Percentiles rank a stretch among this genome's conserved stretches.
Evolutionary conservation across 306 rosid genomes (phyloP).

Genomic region (Quercus rubra): DNA sequence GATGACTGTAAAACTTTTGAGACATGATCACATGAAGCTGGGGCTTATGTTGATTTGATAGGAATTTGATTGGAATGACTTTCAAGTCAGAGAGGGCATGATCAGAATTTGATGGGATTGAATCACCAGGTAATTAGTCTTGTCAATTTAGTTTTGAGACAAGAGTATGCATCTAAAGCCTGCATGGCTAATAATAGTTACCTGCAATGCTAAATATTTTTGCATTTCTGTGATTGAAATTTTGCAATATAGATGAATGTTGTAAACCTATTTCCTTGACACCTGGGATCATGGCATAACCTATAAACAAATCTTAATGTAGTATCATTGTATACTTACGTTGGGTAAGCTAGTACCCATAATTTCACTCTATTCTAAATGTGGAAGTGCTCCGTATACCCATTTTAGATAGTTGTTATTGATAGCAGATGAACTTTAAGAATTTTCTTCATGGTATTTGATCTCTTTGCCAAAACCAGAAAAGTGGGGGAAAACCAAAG

Average conservation of each 20-base stretch:
- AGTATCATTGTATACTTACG: no score
- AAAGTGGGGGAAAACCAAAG: no score
- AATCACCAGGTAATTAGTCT: background rate
- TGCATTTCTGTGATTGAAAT: background rate
- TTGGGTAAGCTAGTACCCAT: no score
- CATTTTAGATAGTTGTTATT: no score
- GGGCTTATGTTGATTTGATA: no score
- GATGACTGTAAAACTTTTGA: no score
- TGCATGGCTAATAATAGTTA: background rate
- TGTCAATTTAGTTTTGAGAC: background rate
- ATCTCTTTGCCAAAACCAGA: no score
- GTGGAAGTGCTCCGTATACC: background rate
- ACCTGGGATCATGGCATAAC: no score
- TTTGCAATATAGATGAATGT: no score
- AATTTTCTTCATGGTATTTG: background rate
- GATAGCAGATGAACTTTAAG: background rate
- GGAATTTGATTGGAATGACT: background rate
- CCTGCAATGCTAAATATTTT: background rate
- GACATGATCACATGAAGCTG: background rate
- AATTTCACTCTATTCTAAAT: background rate
- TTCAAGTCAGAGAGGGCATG: background rate
- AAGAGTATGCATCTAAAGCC: background rate
- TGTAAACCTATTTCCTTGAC: no score
- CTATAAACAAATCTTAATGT: no score
- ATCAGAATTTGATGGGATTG: background rate